Conservation (phyloP, 805 yeast genomes). For the Kuraishia piskuri region DNA sequence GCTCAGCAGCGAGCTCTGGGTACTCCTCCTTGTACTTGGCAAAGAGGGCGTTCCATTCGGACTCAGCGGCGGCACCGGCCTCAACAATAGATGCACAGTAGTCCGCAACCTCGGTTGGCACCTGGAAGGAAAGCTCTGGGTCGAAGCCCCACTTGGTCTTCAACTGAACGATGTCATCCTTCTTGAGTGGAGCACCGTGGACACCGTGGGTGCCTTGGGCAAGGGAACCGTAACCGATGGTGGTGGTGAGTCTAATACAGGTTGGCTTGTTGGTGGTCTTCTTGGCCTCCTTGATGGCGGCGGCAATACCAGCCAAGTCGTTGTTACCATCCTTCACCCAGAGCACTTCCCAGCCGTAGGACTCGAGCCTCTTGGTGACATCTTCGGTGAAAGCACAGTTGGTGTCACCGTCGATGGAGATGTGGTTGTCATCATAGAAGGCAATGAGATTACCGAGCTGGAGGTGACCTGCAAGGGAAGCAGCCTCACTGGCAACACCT, state of each 20-base stretch:
- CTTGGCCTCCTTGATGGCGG: conserved; percentile 72
- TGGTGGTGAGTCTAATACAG: conserved; percentile 79
- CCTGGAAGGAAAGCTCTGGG: conserved; percentile 72
- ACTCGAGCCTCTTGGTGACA: conserved; percentile 72
- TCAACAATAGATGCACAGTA: conserved; percentile 48
- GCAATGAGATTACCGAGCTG: conserved; percentile 89
- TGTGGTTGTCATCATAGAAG: conserved; percentile 93
- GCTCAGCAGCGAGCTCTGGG: conserved; percentile 74
- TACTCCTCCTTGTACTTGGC: conserved; percentile 54
- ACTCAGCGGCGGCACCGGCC: conserved; percentile 60
- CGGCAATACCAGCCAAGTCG: conserved; percentile 60
- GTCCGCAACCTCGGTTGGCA: conserved; percentile 77
- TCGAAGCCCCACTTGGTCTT: conserved; percentile 81
- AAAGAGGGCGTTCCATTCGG: conserved; percentile 65
- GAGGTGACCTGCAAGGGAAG: conserved; percentile 93
- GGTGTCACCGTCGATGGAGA: conserved; percentile 94
- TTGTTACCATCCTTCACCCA: conserved; percentile 74
- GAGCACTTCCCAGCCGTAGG: conserved; percentile 91
- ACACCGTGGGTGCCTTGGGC: conserved; percentile 82
- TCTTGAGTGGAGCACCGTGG: conserved; percentile 93
- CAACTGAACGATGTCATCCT: conserved; percentile 85
- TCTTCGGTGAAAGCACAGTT: conserved; percentile 89
- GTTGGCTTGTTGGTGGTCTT: conserved; percentile 84
- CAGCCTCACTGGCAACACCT: conserved; percentile 93
- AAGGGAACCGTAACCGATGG: conserved; percentile 90